A percentile compares a stretch with the other conserved stretches of the same genome.
Evolutionary conservation across 768 basidiomycete species (phyloP).

Genomic region (Suillus paluster): DNA sequence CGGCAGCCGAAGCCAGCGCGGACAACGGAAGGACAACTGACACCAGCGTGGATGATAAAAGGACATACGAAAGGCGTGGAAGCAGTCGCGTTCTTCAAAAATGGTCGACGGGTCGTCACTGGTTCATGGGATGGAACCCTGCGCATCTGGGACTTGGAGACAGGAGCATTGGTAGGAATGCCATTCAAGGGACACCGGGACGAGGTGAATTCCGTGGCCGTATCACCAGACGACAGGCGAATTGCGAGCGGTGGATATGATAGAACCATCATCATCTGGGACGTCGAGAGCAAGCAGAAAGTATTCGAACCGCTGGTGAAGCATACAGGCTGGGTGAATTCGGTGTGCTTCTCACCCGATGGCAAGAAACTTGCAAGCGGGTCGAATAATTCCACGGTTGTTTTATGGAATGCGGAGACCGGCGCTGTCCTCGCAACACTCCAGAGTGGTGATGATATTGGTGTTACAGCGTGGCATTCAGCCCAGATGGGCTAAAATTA

Average conservation of each 20-base stretch:
- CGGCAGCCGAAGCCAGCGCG: no score
- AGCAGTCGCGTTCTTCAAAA: slow-evolving; percentile 33
- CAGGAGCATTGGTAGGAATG: neutral
- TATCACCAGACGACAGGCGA: slow-evolving; percentile 5
- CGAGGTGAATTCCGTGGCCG: neutral
- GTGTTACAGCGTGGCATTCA: slow-evolving; percentile 26
- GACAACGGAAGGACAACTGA: no score
- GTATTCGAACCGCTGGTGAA: slow-evolving; percentile 7
- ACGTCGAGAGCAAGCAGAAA: slow-evolving; percentile 22
- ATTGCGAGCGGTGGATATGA: slow-evolving; percentile 34
- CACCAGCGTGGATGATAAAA: no score
- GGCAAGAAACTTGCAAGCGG: slow-evolving; percentile 14
- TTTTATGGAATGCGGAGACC: slow-evolving; percentile 5
- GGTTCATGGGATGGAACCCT: slow-evolving; percentile 31
- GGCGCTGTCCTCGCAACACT: neutral
- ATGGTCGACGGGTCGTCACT: slow-evolving; percentile 27
- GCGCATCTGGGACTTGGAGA: slow-evolving; percentile 13
- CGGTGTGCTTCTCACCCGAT: slow-evolving; percentile 18
- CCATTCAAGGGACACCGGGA: slow-evolving; percentile 9
- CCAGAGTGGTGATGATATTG: slow-evolving; percentile 15
- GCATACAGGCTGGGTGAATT: slow-evolving; percentile 10
- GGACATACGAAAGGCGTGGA: slow-evolving; percentile 32
- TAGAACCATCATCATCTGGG: slow-evolving; percentile 36
- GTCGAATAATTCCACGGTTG: slow-evolving; percentile 11
- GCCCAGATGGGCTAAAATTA: slow-evolving; percentile 23